These are phyloP conservation scores for Phytopythium boreale DNA, from an alignment of 352 stramenopile species.

Conservation along the genomic window DNA sequence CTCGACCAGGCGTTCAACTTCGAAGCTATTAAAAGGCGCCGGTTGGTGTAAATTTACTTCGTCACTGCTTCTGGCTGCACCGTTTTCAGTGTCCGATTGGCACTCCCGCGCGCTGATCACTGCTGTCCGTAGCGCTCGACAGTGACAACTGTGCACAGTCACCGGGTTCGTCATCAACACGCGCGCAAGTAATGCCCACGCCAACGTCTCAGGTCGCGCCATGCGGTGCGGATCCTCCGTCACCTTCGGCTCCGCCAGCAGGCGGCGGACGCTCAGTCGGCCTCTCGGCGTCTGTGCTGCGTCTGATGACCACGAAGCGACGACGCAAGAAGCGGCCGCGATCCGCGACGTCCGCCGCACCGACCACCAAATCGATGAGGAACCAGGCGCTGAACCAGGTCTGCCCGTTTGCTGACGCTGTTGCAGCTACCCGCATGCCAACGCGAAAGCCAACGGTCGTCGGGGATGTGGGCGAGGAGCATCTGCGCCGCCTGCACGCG, in stretches of 20 bases:
- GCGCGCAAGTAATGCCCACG: background rate
- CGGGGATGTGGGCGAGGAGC: slow-evolving; percentile 19
- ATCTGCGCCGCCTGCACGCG: slow-evolving; percentile 20
- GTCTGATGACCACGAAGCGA: background rate
- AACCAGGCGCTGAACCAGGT: background rate
- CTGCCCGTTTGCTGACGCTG: background rate
- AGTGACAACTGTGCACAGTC: too few species aligned
- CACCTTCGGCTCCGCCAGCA: background rate
- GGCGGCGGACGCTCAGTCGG: background rate
- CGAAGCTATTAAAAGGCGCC: too few species aligned
- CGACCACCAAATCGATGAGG: background rate
- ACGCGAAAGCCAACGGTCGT: background rate
- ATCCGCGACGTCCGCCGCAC: background rate
- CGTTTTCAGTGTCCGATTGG: too few species aligned
- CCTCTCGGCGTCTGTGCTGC: background rate
- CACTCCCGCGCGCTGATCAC: too few species aligned
- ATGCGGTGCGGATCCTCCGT: background rate
- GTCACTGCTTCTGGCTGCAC: too few species aligned
- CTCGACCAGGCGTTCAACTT: too few species aligned
- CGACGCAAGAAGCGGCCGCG: background rate
- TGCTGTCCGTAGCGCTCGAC: too few species aligned
- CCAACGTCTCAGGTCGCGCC: background rate
- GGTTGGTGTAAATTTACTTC: too few species aligned
- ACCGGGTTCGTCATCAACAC: too few species aligned
- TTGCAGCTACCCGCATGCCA: background rate